Percentiles rank a stretch among this genome's conserved stretches.
Conservation (phyloP, 1,284 basidiomycete species). For the Puccinia polysora region DNA sequence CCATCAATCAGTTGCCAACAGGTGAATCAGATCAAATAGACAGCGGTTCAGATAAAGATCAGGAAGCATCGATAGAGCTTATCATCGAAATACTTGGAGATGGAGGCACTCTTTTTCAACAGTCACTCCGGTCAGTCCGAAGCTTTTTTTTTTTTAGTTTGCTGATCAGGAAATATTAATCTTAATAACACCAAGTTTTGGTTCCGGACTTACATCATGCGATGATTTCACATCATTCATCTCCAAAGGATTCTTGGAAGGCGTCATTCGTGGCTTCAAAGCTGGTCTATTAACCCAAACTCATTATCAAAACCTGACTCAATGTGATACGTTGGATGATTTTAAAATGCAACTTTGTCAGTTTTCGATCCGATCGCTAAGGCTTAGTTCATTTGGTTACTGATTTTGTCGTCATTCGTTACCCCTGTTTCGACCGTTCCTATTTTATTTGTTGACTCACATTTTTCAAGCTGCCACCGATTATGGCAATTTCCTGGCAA, state of each 20-base stretch:
- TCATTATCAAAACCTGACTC: conserved; percentile 89
- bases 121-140: background rate
- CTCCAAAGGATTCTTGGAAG: conserved; percentile 57
- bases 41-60: too few relatives aligned
- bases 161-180: conserved; percentile 66
- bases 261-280: conserved; percentile 89
- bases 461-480: conserved; percentile 69
- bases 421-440: conserved; percentile 49
- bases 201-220: background rate
- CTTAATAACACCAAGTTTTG: conserved; percentile 60
- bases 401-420: too few relatives aligned
- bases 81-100: too few relatives aligned
- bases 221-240: background rate
- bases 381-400: too few relatives aligned
- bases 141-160: conserved; percentile 45
- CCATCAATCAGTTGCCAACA: too few relatives aligned
- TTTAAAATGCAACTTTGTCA: conserved; percentile 57
- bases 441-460: background rate
- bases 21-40: too few relatives aligned
- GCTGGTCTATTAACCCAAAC: conserved; percentile 79
- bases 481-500: conserved; percentile 96
- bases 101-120: conserved; percentile 85
- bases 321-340: conserved; percentile 94
- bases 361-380: conserved; percentile 48
- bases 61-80: too few relatives aligned